A percentile compares a stretch with the other conserved stretches of the same genome.
These are phyloP conservation scores for Sedum album DNA, from an alignment of 164 flowering plant genomes.

Conservation along the genomic window DNA sequence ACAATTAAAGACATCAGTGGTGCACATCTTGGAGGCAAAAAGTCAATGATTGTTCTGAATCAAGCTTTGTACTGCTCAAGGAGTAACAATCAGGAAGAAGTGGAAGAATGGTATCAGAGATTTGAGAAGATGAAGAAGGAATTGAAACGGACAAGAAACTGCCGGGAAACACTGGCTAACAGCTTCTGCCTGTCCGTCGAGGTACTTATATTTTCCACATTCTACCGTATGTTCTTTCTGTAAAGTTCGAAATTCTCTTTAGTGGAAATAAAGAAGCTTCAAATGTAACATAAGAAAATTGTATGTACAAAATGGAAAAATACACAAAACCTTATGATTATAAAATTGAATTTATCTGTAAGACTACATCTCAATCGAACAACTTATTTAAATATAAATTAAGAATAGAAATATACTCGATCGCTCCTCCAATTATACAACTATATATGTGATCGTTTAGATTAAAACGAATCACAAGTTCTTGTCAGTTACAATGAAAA, in stretches of 20 bases:
- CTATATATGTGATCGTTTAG: too few relatives aligned
- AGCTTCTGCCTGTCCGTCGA: slow-evolving; percentile 14
- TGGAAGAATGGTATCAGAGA: slow-evolving; percentile 10
- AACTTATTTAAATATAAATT: too few relatives aligned
- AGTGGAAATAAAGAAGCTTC: background rate
- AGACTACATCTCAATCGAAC: too few relatives aligned
- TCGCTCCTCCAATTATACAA: too few relatives aligned
- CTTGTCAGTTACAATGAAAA: too few relatives aligned
- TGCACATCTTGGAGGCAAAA: slow-evolving; percentile 12
- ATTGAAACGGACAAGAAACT: slow-evolving; percentile 9
- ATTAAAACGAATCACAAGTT: too few relatives aligned
- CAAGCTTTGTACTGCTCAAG: slow-evolving; percentile 18
- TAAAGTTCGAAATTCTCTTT: background rate
- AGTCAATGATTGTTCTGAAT: slow-evolving; percentile 15
- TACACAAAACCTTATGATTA: too few relatives aligned
- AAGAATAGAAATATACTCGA: too few relatives aligned
- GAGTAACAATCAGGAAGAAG: slow-evolving; percentile 7
- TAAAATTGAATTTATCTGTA: too few relatives aligned
- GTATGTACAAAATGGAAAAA: background rate
- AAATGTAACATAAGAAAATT: too few relatives aligned
- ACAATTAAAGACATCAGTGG: slow-evolving; percentile 22
- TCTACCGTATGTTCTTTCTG: background rate
- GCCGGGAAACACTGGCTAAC: slow-evolving; percentile 14
- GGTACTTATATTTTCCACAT: slow-evolving; percentile 8
- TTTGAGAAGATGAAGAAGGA: slow-evolving; percentile 15